Evolutionary conservation across 78 protist species (phyloP), one percentile per base, ranked within the genome.

Genomic region (Dictyostelium intermedium): DNA sequence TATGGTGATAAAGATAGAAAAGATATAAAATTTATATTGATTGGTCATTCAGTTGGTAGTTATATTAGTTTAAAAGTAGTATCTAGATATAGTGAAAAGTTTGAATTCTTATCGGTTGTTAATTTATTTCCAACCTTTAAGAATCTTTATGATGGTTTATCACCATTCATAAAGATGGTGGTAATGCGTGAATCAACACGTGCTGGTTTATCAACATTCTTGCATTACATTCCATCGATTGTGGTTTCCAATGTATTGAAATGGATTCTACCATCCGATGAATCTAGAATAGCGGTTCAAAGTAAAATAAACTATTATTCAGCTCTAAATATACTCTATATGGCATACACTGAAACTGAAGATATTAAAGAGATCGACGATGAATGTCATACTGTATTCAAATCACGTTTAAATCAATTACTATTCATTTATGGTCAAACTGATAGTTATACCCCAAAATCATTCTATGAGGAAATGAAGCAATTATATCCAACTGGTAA

Each of bases 101-200:
- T 45, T 34, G 53, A 47, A 18, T 25, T 92, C 39, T 14, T 60
- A 41, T 39, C 63, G 1, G 39, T 66, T 3, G 50, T 27, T 37
- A 92, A 92, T 78, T 30, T 92, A 32, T 92, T 92, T 16, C 96
- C 96, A 60, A 92, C 96, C 20, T 80, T 92, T 50, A 82, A 83
- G 41, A 76, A 92, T 45, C 45, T 92, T 6, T 79, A 92, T 82
- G 91, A 85, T 27, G 96, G 96, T 6, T 80, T 89, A 23, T 78
- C 93, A 61, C 86, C 93, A 41, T 89, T 89, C 25, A 78, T 89
- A 35, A 89, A 89, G 32, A 34, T 89, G 30, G 85, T 77, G 1
- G 72, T 89, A 2, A 47, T 63, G 53, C 70, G 53, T 5, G 30
- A 60, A 3, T 35, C 77, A 0, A 53, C 56, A 27, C 23, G 93